Conservation (phyloP, 2,329 filamentous ascomycete genomes). For the Ophiobolus disseminans region DNA sequence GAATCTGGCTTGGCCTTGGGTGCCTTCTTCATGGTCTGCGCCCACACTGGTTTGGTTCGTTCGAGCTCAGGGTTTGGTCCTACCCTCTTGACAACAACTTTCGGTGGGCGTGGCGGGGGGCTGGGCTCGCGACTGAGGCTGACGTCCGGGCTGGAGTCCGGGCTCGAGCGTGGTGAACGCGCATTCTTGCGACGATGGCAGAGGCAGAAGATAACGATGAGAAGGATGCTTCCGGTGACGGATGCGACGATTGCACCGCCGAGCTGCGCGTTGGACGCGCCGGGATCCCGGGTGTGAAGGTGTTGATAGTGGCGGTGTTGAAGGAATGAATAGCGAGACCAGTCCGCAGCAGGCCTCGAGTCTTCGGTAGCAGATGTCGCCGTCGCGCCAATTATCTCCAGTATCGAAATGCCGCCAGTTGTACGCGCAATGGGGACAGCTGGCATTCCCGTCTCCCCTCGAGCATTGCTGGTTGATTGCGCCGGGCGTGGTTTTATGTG, state of each 20-base stretch:
- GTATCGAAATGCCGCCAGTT: not conserved
- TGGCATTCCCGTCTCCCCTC: not conserved
- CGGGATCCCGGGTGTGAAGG: not conserved
- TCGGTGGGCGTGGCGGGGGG: not conserved
- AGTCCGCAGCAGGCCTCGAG: not conserved
- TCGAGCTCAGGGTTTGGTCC: not conserved
- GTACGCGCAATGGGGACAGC: not conserved
- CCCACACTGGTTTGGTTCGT: not conserved
- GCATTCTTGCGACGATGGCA: not conserved
- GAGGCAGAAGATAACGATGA: not conserved
- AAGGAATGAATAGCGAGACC: not conserved
- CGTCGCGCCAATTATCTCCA: not conserved
- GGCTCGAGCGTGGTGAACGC: not conserved
- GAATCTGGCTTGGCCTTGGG: not conserved
- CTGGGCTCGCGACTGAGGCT: not conserved
- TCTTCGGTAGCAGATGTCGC: not conserved
- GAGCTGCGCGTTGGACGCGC: not conserved
- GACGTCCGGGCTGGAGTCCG: not conserved
- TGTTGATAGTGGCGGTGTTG: not conserved
- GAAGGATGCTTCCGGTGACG: not conserved
- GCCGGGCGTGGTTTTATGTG: not conserved
- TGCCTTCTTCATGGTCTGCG: not conserved
- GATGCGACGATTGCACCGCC: not conserved
- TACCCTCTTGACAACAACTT: not conserved
- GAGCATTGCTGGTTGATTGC: not conserved